Evolutionary conservation across 2,329 filamentous ascomycete species (phyloP), one percentile per base, ranked within the genome.

Genomic region (Fusarium stilboides): DNA sequence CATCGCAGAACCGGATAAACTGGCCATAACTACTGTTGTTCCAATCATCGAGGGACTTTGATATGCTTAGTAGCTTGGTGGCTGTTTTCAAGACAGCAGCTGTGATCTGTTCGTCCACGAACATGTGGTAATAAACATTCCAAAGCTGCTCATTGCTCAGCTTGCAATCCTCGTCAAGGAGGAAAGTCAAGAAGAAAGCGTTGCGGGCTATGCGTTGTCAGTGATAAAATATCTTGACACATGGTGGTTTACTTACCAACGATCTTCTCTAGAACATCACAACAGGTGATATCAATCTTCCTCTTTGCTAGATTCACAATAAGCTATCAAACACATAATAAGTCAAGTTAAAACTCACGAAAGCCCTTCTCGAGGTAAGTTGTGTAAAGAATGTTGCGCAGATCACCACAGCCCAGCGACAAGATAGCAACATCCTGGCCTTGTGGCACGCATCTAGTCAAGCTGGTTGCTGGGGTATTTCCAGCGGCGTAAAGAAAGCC

Each of bases 311-410:
- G 14, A 10, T 13, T 17, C 2, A 42, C 9, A 15, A 58, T 80
- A 47, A 80, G 75, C 55, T 44, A 17, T 19, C 19, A 26, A 8
- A 40, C 12, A 12, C 20, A 15, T 36, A 40, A 36, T 14, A 8
- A 20, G n/a, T 12, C 10, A 53, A n/a, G 6, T 28, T 5, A 36
- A 47, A 17, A 73, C 81, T 70, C 49, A 81, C 80, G 75, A 28
- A 82, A 66, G 2, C 75, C 79, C 37, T 71, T 69, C 49, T 87
- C 80, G 2, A 76, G 73, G 65, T 85, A 86, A 2, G 79, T 72
- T 0, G 87, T 88, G 70, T 84, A 89, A 1, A 90, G 76, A 28
- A 90, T 80, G 64, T 87, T 86, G 14, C 87, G 82, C 43, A 85
- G 77, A 76, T 90, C 88, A 13, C 86, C 86, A 57, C 85, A 88